Conservation (phyloP, 148 eudicot genomes). For the Nepenthes mirabilis region DNA sequence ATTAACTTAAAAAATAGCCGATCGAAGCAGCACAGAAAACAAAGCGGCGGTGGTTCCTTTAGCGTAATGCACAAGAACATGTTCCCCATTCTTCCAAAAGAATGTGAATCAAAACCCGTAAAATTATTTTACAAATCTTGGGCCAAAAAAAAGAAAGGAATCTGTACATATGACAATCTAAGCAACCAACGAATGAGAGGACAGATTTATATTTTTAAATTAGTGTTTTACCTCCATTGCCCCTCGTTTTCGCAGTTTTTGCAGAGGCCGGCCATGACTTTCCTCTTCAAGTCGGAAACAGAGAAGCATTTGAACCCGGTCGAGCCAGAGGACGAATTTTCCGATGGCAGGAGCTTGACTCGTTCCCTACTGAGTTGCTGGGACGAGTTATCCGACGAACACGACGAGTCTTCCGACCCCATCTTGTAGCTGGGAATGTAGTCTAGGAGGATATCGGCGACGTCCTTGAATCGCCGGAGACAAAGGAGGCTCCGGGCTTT, state of each 20-base stretch:
- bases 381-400: slow-evolving; percentile 49
- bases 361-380: slow-evolving; percentile 45
- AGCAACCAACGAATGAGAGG: too few species aligned
- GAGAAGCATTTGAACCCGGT: slow-evolving; percentile 71
- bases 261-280: slow-evolving; percentile 54
- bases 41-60: slow-evolving; percentile 14
- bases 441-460: slow-evolving; percentile 80
- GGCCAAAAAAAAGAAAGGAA: neutral
- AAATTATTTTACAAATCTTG: neutral
- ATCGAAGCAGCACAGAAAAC: slow-evolving; percentile 12
- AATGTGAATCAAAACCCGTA: too few species aligned
- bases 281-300: slow-evolving; percentile 77
- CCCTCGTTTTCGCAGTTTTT: slow-evolving; percentile 71
- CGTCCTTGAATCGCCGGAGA: slow-evolving; percentile 67
- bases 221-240: slow-evolving; percentile 74
- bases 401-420: slow-evolving; percentile 34
- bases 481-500: slow-evolving; percentile 61
- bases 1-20: neutral
- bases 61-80: slow-evolving; percentile 42
- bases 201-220: neutral
- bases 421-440: slow-evolving; percentile 78
- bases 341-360: slow-evolving; percentile 42
- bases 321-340: slow-evolving; percentile 18
- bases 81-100: slow-evolving; percentile 10
- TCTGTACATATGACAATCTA: too few species aligned